These are phyloP conservation scores for Umbelopsis sp. DNA, from an alignment of 192 early-diverging fungal genomes.

Conservation along the genomic window DNA sequence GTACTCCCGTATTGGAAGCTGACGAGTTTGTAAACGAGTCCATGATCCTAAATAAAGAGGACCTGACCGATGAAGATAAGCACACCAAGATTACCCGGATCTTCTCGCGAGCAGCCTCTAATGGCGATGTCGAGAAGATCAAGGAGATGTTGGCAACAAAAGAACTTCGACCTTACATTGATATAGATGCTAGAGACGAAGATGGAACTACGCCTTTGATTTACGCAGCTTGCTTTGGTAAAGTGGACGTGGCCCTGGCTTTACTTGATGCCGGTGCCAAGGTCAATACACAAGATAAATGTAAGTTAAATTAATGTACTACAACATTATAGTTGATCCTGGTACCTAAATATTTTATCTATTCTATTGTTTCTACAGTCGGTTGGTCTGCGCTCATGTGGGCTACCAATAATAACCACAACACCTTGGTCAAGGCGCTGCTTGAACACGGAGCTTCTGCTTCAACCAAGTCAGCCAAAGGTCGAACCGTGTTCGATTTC, in stretches of 20 bases:
- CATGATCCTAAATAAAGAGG: slow-evolving; percentile 17
- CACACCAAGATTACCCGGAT: slow-evolving; percentile 59
- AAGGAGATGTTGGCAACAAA: slow-evolving; percentile 59
- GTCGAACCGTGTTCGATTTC: slow-evolving; percentile 78
- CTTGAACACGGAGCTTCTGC: slow-evolving; percentile 80
- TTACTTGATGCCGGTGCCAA: slow-evolving; percentile 75
- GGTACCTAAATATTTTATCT: background rate
- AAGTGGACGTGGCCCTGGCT: slow-evolving; percentile 67
- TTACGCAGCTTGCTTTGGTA: slow-evolving; percentile 88
- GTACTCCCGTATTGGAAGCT: slow-evolving; percentile 7
- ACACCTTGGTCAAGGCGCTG: slow-evolving; percentile 70
- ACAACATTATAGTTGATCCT: background rate
- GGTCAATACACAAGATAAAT: slow-evolving; percentile 79
- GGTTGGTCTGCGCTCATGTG: slow-evolving; percentile 92
- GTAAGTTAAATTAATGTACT: slow-evolving; percentile 49
- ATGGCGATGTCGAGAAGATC: slow-evolving; percentile 71
- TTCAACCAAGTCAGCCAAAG: slow-evolving; percentile 65
- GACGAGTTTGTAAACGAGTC: slow-evolving; percentile 17
- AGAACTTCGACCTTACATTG: slow-evolving; percentile 53
- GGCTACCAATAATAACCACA: slow-evolving; percentile 84
- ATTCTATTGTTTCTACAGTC: slow-evolving; percentile 38
- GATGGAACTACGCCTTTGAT: slow-evolving; percentile 87
- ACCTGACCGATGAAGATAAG: slow-evolving; percentile 56
- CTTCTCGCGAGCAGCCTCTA: slow-evolving; percentile 71
- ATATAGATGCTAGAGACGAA: slow-evolving; percentile 81